Evolutionary conservation across 306 rosid genomes (phyloP), one percentile per base, ranked within the genome.

Genomic region (Amphicarpaea edgeworthii): DNA sequence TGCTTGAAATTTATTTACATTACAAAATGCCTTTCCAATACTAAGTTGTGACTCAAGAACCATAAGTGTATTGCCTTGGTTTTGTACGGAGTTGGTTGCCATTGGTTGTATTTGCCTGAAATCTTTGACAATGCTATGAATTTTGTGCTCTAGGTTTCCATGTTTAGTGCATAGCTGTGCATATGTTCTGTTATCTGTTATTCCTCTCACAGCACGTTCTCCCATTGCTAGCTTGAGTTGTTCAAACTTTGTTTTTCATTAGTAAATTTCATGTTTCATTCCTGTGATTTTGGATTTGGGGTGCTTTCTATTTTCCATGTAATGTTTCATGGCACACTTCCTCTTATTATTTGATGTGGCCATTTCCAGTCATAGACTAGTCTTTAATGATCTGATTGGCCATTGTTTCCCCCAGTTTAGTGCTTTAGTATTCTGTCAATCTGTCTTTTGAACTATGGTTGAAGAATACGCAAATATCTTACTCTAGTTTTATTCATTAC

Each of bases 301-400:
- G 11, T 24, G 47, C 45, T 68, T 47, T 24, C 5, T 46, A 46
- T 70, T 32, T 78, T 45, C 11, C 42, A 68, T 45, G 11, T 30
- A 41, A 61, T 32, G 62, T 61, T 75, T 72, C 69, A 51, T 62
- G 38, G 53, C 30, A 50, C 28, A 34, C 24, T 40, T 58, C 61
- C 46, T 51, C 11, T 14, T 75, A 26, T 75, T 69, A 9, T 81
- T 50, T 68, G 26, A 28, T 50, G 62, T 67, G 65, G 57, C 20
- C 51, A 68, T 68, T 61, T 68, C 54, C 11, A n/a, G 40, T 60
- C 8, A 41, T 72, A 53, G 17, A 54, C 12, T 62, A 20, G 20
- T 26, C 68, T 30, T 26, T 28, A 42, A 69, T 70, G 77, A 69
- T 81, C 20, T 14, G 60, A 51, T 60, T 68, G 77, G 51, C 19